These are phyloP conservation scores for Bretschneidera sinensis DNA, from an alignment of 345 rosid species.

Conservation along the genomic window DNA sequence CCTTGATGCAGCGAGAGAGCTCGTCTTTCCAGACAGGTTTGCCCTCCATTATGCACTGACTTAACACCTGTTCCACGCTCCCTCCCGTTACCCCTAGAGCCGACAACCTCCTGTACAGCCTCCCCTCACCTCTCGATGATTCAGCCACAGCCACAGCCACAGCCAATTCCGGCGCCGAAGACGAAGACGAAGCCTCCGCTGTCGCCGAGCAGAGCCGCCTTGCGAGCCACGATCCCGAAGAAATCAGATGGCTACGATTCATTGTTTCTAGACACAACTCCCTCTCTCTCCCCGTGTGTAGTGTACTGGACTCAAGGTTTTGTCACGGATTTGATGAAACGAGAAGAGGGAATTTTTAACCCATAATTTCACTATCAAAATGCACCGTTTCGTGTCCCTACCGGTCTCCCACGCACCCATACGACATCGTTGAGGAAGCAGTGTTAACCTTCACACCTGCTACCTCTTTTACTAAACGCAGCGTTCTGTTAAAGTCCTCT, in stretches of 20 bases:
- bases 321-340: conserved; percentile 11
- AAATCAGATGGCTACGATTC: conserved; percentile 21
- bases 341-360: too few relatives aligned
- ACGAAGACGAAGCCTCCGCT: too few relatives aligned
- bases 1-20: conserved; percentile 38
- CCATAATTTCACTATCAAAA: too few relatives aligned
- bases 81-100: conserved; percentile 40
- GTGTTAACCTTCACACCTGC: too few relatives aligned
- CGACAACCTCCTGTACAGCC: conserved; percentile 45
- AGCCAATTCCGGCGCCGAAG: conserved; percentile 5
- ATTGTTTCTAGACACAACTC: conserved; percentile 16
- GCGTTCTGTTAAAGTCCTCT: too few relatives aligned
- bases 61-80: conserved; percentile 43
- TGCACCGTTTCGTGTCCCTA: too few relatives aligned
- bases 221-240: conserved; percentile 17
- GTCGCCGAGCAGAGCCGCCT: conserved; percentile 29
- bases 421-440: too few relatives aligned
- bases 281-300: neutral
- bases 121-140: neutral
- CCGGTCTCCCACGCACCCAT: too few relatives aligned
- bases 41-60: conserved; percentile 54
- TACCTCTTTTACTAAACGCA: too few relatives aligned
- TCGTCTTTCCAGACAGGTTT: conserved; percentile 26
- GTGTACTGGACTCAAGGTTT: neutral
- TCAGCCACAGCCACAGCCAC: conserved; percentile 4